Evolutionary conservation across 345 rosid species (phyloP), one percentile per base, ranked within the genome.

Genomic region (Brassica rapa): DNA sequence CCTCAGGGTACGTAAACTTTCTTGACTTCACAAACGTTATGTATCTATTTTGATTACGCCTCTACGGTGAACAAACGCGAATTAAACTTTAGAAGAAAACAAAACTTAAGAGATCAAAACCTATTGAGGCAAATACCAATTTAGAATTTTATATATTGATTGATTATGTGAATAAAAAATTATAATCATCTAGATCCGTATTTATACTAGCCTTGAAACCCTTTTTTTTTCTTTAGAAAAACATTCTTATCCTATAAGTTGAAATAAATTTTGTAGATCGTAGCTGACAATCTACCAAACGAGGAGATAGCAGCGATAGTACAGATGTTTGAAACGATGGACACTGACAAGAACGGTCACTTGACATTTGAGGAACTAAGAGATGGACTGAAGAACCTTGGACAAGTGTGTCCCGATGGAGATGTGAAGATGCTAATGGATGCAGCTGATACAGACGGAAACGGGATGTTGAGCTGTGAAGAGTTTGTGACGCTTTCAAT

Each of bases 371-470:
- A 94, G 43, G 99, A 94, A 56, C 91, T 92, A 69, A 89, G 77
- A 76, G 86, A 86, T 8, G 99, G 98, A 9, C 84, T 94, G 4
- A 66, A 62, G 6, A 85, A 78, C 67, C 77, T 84, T 10, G 96
- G 97, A 19, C 95, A 92, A 51, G 65, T 75, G 23, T 81, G 91
- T 76, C 82, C 93, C 0, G 97, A 89, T 73, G 89, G 86, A 5
- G 94, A 94, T 2, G 92, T 92, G 23, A 75, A 81, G 80, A 84
- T 91, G 93, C 80, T 92, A 63, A 81, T 92, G 86, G 91, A 89
- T 64, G 97, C 99, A 2, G 98, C 96, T 5, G 97, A 94, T 72
- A 72, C 72, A 4, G 98, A 92, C 63, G 96, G 93, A 16, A 88
- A 81, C 78, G 99, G 97, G 0, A 83, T 80, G 8, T 70, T 94